phyloP scores from a whole-genome alignment of 768 basidiomycete genomes.

The Tulasnella sp. region DNA sequence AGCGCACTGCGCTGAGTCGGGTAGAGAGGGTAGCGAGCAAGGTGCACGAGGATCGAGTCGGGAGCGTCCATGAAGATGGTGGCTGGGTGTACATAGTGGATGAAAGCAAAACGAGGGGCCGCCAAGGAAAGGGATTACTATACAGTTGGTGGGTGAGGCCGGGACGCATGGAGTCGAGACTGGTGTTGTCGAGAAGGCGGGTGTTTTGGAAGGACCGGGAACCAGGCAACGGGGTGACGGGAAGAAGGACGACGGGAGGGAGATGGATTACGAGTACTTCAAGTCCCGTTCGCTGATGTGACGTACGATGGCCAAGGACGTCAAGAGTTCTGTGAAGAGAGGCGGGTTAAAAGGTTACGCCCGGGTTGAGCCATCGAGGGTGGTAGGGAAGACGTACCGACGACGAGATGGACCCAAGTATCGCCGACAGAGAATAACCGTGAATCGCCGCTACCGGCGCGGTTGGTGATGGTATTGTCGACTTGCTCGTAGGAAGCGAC shows the following conservation, averaged over 20 bases:
- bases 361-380: not conserved
- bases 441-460: not conserved
- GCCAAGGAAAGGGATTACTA: too few relatives aligned
- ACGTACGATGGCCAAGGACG: slow-evolving; percentile 1
- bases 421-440: slow-evolving; percentile 8
- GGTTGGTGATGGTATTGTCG: slow-evolving; percentile 9
- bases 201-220: too few relatives aligned
- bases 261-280: not conserved
- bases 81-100: too few relatives aligned
- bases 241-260: not conserved
- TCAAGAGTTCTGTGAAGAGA: not conserved
- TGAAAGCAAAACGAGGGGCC: too few relatives aligned
- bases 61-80: too few relatives aligned
- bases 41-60: too few relatives aligned
- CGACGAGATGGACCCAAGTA: slow-evolving; percentile 8
- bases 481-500: slow-evolving; percentile 7
- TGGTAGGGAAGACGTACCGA: not conserved
- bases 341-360: not conserved
- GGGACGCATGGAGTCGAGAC: too few relatives aligned
- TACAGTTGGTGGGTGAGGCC: too few relatives aligned
- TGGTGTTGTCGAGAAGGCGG: too few relatives aligned
- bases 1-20: too few relatives aligned
- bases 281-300: slow-evolving; percentile 1
- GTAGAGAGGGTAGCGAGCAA: too few relatives aligned
- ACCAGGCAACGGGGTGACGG: not conserved